Base-by-base conservation (phyloP, 2,329 filamentous ascomycete genomes). In the Onygenales sp. region DNA sequence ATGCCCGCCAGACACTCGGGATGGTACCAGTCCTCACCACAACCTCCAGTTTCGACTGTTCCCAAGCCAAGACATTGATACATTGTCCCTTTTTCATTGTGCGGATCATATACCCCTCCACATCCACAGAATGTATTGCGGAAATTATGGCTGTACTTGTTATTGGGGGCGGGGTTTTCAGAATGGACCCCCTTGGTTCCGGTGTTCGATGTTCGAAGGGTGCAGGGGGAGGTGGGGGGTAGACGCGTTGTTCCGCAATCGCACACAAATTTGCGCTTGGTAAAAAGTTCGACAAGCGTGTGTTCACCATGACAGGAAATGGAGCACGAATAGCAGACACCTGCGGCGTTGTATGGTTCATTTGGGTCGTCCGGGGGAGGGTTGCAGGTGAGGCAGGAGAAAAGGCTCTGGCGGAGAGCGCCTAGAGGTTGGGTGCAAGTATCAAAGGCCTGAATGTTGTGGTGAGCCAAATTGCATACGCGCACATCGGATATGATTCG, bases 21-120 rank as follows among this genome's bases (percentile, higher is more conserved):
- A 72, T 97, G 92, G 79, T 89, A 97, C 92, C 92, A 97, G 65
- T 97, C 92, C 72, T 97, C 92, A 10, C 92, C 92, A 70, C 92
- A 97, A 4, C 91, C 92, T 13, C 91, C 91, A 1, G 85, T 84
- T 59, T 92, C 86, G 10, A 81, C 77, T 0, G 83, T 86, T 0
- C 89, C 90, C 0, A 97, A 74, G 0, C 92, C 92, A 2, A 97
- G 70, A 65, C 93, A 98, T 69, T 98, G 93, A 62, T 94, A 98
- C 93, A 98, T 98, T 40, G 91, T 97, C 0, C 92, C 92, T 62
- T 92, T 94, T 67, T 98, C 90, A 65, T 87, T 78, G 47, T 92
- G 81, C 0, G 92, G 83, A 66, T 96, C 87, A 66, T 98, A 98
- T 55, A 91, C 83, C 63, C 91, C 86, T 33, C 81, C 81, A 64